Base-by-base conservation (phyloP, 371 early-diverging fungal species). In the Syncephalastrum sp. region DNA sequence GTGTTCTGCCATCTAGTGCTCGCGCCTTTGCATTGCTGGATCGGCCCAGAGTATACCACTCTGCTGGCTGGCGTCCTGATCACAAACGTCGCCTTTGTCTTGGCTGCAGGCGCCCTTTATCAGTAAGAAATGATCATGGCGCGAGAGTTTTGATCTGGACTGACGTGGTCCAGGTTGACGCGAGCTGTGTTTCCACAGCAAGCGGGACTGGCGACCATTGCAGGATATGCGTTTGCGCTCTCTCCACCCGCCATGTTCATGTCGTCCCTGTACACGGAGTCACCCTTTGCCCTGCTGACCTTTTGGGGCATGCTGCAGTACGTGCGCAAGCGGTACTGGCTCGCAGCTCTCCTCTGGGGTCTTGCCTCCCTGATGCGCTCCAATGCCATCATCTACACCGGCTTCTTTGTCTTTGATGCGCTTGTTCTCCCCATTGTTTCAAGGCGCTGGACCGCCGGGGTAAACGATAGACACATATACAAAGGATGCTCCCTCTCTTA, bases 211-310 rank as follows among this genome's bases (percentile, higher is more conserved):
- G 91, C 93, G 2, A 78, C 68, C n/a, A 49, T 83, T 1, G 71
- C 92, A 0, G 83, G 91, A 0, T 60, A 93, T 27, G 81, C 91
- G 7, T 95, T 87, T 64, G 79, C 81, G 55, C 52, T 91, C 33
- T 85, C 89, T 2, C 96, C 96, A 5, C 83, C 93, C 1, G 80
- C 87, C 4, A 79, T 91, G 59, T 94, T 97, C 64, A 88, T 95
- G 90, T 91, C 95, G 8, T 81, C 94, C 4, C 77, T 93, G 17
- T 91, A 95, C 61, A 87, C 96, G 0, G 97, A 97, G 65, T 88
- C 91, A 25, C 64, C 86, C n/a, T 97, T 95, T 77, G 88, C 94
- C 0, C 65, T 81, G 15, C 72, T 93, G 2, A 80, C 85, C 1
- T 95, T 97, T 65, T 64, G 75, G 0, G 95, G 94, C 5, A 90